A percentile compares a stretch with the other conserved stretches of the same genome.
phyloP scores from a whole-genome alignment of 805 yeast genomes.

The Maudiozyma saulgeensis region DNA sequence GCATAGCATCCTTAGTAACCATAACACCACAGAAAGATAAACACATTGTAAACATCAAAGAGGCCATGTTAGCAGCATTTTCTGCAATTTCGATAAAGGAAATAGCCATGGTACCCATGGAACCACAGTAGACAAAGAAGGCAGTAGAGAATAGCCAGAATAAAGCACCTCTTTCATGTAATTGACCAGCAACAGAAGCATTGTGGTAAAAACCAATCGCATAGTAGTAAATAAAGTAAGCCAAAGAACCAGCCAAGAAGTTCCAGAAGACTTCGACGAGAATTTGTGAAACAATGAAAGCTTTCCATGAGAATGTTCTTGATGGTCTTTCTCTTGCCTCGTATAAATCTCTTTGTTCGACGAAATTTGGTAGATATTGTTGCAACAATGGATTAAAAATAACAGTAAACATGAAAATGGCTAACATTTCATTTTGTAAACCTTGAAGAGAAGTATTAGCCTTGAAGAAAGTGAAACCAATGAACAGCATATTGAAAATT shows the following conservation, averaged over 20 bases:
- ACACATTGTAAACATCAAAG: constrained; percentile 49
- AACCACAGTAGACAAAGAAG: constrained; percentile 45
- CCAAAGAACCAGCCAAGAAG: constrained; percentile 49
- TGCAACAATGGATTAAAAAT: constrained; percentile 47
- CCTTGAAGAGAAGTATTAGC: constrained; percentile 56
- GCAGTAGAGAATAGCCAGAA: constrained; percentile 38
- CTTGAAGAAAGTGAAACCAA: constrained; percentile 67
- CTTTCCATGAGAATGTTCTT: constrained; percentile 57
- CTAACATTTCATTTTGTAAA: constrained; percentile 74
- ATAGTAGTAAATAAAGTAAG: constrained; percentile 57
- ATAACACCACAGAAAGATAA: constrained; percentile 74
- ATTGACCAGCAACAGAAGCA: constrained; percentile 42
- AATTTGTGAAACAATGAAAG: constrained; percentile 53
- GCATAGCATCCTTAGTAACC: constrained; percentile 44
- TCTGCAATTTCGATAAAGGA: constrained; percentile 52
- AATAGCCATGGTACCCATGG: constrained; percentile 49
- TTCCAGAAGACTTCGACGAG: constrained; percentile 62
- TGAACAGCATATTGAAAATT: constrained; percentile 48
- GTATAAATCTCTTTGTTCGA: constrained; percentile 52
- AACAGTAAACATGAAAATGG: constrained; percentile 59
- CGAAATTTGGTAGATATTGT: constrained; percentile 55
- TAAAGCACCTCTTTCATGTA: constrained; percentile 48
- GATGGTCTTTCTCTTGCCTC: constrained; percentile 71
- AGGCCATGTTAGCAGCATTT: constrained; percentile 54
- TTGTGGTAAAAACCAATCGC: constrained; percentile 59